phyloP scores from a whole-genome alignment of 1,284 basidiomycete genomes.

The Trichosporon sp. region DNA sequence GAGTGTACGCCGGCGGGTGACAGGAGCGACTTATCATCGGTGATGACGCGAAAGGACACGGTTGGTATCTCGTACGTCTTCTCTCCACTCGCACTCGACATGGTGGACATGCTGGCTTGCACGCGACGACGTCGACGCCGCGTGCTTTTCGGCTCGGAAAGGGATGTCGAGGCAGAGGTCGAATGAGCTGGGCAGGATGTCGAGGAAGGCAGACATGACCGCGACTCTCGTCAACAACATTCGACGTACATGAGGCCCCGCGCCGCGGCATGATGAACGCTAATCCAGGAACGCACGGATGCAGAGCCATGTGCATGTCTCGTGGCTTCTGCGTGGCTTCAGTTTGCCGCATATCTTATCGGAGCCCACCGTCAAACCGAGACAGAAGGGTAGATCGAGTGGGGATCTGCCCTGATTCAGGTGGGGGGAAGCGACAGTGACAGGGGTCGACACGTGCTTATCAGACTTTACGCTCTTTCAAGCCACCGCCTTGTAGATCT shows the following conservation, averaged over 20 bases:
- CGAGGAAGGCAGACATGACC: not conserved
- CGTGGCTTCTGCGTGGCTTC: not conserved
- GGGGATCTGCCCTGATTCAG: not conserved
- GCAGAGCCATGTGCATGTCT: not conserved
- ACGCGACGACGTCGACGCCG: not conserved
- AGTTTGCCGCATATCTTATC: not conserved
- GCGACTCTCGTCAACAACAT: not conserved
- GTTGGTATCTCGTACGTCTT: conserved; percentile 39
- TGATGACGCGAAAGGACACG: conserved; percentile 43
- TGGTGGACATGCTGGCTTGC: conserved; percentile 23
- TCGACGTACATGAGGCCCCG: not conserved
- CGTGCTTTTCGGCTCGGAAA: not conserved
- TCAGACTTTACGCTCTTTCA: not conserved
- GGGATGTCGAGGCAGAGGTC: not conserved
- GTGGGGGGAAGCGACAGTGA: not conserved
- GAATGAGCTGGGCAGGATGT: not conserved
- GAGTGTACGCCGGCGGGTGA: conserved; percentile 39
- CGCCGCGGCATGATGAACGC: not conserved
- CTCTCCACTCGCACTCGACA: conserved; percentile 26
- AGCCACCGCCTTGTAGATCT: too few relatives aligned
- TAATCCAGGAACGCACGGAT: not conserved
- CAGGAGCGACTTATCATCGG: conserved; percentile 33
- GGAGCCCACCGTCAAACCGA: not conserved
- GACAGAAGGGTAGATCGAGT: not conserved
- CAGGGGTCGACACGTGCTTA: not conserved